Base-by-base conservation (phyloP, 345 rosid genomes). In the Murraya koenigii region DNA sequence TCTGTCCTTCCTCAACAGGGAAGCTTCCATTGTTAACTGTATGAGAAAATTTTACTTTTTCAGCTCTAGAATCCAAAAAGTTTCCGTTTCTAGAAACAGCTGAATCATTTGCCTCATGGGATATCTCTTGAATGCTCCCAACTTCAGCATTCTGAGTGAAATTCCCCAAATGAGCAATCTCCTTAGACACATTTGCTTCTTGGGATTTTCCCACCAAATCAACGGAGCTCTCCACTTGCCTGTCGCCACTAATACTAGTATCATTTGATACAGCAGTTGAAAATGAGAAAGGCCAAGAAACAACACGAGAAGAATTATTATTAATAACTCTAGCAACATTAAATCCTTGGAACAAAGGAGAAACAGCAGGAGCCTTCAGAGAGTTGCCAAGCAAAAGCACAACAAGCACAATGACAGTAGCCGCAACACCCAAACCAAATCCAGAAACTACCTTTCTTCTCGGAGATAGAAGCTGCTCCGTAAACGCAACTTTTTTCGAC, bases 301-400 rank as follows among this genome's bases (percentile, higher is more conserved):
- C 75, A 75, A 76, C 77, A 69, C 84, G 77, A 56, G 84, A 47
- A 36, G 80, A 74, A 79, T 73, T 82, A 7, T 61, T 84, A 79
- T 64, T 56, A 55, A 85, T 81, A 71, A 14, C 49, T 44, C 49
- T 44, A 44, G 1, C 49, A 44, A 44, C 47, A 72, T 79, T 82
- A 79, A 84, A 77, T 7, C 89, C 86, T 75, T 82, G 86, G 75
- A 89, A 80, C 71, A 87, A 73, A 76, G 89, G 87, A 41, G 87
- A 59, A 59, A 82, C 83, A 7, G 55, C 55, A 30, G 91, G 90
- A 6, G 83, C 71, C 38, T 62, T 80, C 33, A 87, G 59, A 7
- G 93, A 84, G 79, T 78, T 86, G 49, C 73, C 68, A n/a, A 91
- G 81, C 25, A 86, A 79, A 67, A 91, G 79, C 66, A 87, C 77